phyloP scores from a whole-genome alignment of 2,329 filamentous ascomycete genomes.

The Graphilbum fragrans region DNA sequence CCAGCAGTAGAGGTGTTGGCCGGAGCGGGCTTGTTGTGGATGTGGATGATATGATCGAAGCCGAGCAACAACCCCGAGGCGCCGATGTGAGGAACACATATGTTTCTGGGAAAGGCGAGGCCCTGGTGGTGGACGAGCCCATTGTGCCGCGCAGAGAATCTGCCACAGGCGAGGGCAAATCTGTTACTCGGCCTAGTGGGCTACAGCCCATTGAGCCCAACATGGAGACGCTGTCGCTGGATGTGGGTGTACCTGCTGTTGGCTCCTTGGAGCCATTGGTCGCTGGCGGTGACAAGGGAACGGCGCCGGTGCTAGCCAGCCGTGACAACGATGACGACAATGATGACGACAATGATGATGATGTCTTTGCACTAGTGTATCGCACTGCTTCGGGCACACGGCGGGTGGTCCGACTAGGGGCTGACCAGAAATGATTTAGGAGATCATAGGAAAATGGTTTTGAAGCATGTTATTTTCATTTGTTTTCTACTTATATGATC shows the following conservation, averaged over 20 bases:
- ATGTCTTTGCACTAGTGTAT: conserved; percentile 7
- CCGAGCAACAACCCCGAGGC: background rate
- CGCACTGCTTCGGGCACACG: conserved; percentile 9
- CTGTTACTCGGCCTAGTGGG: background rate
- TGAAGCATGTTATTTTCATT: background rate
- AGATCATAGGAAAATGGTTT: background rate
- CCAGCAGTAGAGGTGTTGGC: too few relatives aligned
- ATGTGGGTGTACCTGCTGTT: background rate
- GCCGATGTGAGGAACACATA: background rate
- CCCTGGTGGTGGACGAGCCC: background rate
- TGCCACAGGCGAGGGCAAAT: background rate
- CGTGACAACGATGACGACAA: background rate
- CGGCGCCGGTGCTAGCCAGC: too few relatives aligned
- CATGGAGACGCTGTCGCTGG: conserved; percentile 3
- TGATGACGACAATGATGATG: background rate
- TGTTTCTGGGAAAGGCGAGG: background rate
- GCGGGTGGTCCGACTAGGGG: conserved; percentile 2
- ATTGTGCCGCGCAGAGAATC: background rate
- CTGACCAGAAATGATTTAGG: conserved; percentile 17
- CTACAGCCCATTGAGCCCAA: background rate
- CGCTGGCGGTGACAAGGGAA: too few relatives aligned
- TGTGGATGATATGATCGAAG: background rate
- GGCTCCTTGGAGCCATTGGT: background rate
- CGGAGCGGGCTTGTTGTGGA: background rate
- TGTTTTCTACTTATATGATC: too few relatives aligned